Percentiles rank a stretch among this genome's conserved stretches.
Evolutionary conservation across 306 rosid species (phyloP).

Genomic region (Sicyos baderoa): DNA sequence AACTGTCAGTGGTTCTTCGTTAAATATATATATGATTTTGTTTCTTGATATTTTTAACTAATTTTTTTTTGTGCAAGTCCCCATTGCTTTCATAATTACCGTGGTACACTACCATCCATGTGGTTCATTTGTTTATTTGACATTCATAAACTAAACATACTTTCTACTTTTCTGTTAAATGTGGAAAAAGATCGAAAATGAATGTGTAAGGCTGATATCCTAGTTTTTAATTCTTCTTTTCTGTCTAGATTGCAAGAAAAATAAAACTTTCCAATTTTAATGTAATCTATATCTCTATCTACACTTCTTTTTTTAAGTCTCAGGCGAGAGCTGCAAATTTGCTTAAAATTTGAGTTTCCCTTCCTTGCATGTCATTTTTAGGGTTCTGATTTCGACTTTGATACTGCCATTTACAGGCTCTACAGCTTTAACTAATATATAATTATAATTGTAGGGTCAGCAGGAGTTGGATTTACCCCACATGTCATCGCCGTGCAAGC

Average conservation of each 20-base stretch:
- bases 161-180: neutral
- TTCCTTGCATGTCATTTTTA: neutral
- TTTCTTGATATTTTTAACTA: too few relatives aligned
- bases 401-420: neutral
- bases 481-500: slow-evolving; percentile 60
- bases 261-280: too few relatives aligned
- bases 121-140: neutral
- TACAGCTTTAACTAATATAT: neutral
- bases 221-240: too few relatives aligned
- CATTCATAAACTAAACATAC: neutral
- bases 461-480: slow-evolving; percentile 35
- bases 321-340: neutral
- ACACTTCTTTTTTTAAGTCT: neutral
- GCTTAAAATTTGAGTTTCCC: neutral
- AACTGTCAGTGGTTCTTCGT: neutral
- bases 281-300: neutral
- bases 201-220: neutral
- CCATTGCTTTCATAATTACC: too few relatives aligned
- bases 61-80: too few relatives aligned
- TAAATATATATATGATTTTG: neutral
- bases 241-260: too few relatives aligned
- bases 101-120: too few relatives aligned
- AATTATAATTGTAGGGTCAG: slow-evolving; percentile 33
- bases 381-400: neutral
- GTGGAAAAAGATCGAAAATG: neutral